Percentiles rank a stretch among this genome's conserved stretches.
Evolutionary conservation across 805 yeast species (phyloP).

Genomic region (Metschnikowia colocasiae): DNA sequence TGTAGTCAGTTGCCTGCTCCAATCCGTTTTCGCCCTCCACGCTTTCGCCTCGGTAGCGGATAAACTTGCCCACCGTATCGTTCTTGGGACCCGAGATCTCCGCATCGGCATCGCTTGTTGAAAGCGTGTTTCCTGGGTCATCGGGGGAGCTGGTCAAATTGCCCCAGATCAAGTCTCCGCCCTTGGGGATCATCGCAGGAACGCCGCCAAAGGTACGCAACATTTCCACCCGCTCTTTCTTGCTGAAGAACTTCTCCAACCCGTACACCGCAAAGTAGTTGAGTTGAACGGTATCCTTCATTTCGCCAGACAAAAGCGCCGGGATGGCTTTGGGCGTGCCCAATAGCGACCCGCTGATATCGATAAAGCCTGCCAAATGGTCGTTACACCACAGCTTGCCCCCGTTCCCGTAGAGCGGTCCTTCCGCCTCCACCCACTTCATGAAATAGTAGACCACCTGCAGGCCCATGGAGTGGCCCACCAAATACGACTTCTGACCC

Average conservation of each 20-base stretch:
- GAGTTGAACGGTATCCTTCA: slow-evolving; percentile 95
- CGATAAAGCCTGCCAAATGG: slow-evolving; percentile 74
- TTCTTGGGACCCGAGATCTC: slow-evolving; percentile 21
- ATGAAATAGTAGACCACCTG: slow-evolving; percentile 84
- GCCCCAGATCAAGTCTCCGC: slow-evolving; percentile 92
- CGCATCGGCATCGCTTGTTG: slow-evolving; percentile 17
- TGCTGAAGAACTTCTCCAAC: slow-evolving; percentile 86
- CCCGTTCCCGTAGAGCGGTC: slow-evolving; percentile 82
- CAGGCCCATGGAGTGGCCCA: slow-evolving; percentile 96
- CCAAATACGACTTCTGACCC: slow-evolving; percentile 67
- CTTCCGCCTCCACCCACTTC: slow-evolving; percentile 95
- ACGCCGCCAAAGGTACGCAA: slow-evolving; percentile 88
- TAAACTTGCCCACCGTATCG: slow-evolving; percentile 68
- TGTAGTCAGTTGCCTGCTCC: slow-evolving; percentile 42
- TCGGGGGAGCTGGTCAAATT: slow-evolving; percentile 63
- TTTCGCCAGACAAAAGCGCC: slow-evolving; percentile 93
- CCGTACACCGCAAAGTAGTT: slow-evolving; percentile 93
- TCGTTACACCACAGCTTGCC: slow-evolving; percentile 86
- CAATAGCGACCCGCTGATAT: slow-evolving; percentile 82
- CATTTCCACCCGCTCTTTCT: slow-evolving; percentile 85
- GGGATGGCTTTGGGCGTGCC: slow-evolving; percentile 96
- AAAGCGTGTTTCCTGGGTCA: slow-evolving; percentile 44
- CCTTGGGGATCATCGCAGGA: slow-evolving; percentile 94
- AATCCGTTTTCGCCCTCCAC: slow-evolving; percentile 23
- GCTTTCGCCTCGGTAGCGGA: slow-evolving; percentile 46